phyloP scores from a whole-genome alignment of 2,329 filamentous ascomycete species.

The Diplodia seriata region DNA sequence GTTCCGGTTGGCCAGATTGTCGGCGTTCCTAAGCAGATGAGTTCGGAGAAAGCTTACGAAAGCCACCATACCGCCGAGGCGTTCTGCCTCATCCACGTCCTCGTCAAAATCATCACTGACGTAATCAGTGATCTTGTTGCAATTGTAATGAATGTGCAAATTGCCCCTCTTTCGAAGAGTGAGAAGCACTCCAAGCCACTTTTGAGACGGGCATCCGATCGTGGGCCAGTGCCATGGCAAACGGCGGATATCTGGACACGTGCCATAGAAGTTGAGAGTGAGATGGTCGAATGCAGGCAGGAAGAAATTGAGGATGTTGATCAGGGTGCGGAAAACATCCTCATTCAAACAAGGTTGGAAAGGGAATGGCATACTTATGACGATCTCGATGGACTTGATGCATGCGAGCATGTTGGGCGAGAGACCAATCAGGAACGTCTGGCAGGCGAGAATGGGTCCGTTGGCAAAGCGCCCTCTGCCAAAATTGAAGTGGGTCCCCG shows the following conservation, averaged over 20 bases:
- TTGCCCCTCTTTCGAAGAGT: neutral
- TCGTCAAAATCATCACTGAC: no score
- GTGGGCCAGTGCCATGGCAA: neutral
- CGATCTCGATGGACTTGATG: neutral
- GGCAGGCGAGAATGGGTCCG: neutral
- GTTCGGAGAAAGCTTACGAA: neutral
- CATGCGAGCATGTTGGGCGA: neutral
- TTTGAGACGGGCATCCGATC: neutral
- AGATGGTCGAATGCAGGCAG: neutral
- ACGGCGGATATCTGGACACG: no score
- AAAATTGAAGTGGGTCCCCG: neutral
- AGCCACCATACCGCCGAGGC: neutral
- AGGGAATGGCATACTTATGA: neutral
- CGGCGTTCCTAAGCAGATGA: neutral
- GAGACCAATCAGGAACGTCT: neutral
- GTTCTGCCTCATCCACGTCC: no score
- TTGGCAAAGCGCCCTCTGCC: no score
- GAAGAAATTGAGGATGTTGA: neutral
- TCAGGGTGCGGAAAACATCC: neutral
- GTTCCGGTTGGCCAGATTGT: neutral
- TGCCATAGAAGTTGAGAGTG: neutral
- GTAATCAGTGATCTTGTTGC: no score
- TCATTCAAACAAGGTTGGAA: neutral
- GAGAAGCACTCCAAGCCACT: neutral
- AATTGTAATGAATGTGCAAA: neutral